Conservation (phyloP, 257 asterid genomes). For the Oldenlandia corymbosa region DNA sequence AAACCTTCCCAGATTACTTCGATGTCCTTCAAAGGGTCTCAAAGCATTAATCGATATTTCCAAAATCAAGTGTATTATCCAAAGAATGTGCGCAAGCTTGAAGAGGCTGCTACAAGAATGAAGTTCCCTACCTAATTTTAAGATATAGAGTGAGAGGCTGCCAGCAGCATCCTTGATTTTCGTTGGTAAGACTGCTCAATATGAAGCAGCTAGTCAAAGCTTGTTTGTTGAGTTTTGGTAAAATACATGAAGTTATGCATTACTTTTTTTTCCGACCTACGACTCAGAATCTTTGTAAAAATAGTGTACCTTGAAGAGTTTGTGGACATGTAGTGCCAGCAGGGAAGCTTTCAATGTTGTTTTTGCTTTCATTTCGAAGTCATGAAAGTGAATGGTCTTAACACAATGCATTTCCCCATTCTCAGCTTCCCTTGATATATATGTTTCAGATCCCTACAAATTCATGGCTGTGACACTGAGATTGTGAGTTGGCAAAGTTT, state of each 20-base stretch:
- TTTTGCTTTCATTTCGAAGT: too few relatives aligned
- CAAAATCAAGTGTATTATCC: background rate
- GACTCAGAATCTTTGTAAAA: background rate
- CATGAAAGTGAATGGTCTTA: too few relatives aligned
- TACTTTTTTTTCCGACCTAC: background rate
- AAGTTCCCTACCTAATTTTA: background rate
- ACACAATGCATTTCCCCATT: too few relatives aligned
- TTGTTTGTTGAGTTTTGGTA: background rate
- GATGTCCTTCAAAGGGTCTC: conserved; percentile 66
- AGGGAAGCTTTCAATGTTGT: too few relatives aligned
- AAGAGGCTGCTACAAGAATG: conserved; percentile 11
- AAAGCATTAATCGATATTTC: conserved; percentile 38
- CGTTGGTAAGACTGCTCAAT: background rate
- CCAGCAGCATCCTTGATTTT: background rate
- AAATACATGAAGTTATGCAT: background rate
- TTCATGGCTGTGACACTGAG: too few relatives aligned
- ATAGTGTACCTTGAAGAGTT: background rate
- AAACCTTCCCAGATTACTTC: conserved; percentile 86
- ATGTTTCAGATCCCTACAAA: too few relatives aligned
- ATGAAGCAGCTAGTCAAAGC: background rate
- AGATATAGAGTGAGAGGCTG: background rate
- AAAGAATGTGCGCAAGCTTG: background rate
- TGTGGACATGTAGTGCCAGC: background rate
- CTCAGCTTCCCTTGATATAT: too few relatives aligned
- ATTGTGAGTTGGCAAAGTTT: too few relatives aligned